Evolutionary conservation across 768 basidiomycete species (phyloP), one percentile per base, ranked within the genome.

Genomic region (Lyophyllum shimeji): DNA sequence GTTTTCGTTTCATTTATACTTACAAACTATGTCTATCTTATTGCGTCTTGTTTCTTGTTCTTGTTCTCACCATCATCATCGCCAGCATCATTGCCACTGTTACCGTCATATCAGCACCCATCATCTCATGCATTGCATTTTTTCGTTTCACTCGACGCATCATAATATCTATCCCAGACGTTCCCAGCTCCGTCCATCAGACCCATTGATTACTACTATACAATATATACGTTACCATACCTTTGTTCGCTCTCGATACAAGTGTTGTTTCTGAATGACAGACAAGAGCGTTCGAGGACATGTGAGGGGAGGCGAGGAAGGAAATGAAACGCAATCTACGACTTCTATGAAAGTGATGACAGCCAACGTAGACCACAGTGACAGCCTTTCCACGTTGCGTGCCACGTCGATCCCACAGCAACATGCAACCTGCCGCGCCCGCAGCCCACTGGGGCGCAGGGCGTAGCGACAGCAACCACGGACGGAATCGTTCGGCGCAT

Each of bases 1-100:
- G 59, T 60, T 60, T 4, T 60, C 59, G 45, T 27, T 43, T 44
- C 27, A 39, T 52, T 37, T 53, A 25, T 34, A 25, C 21, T 4
- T 43, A 24, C 20, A 37, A n/a, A 46, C 33, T 56, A 52, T 56
- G 40, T 39, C 45, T n/a, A n/a, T n/a, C n/a, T n/a, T n/a, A n/a
- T n/a, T n/a, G n/a, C 52, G 55, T 59, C 29, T 48, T 52, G 51
- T 56, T 56, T 21, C 34, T 47, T 45, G 51, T 27, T 34, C 24
- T 56, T 47, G 48, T 59, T 39, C 34, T 20, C 53, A 52, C 34
- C 45, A 47, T 33, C 58, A 59, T 53, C 50, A 29, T 18, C 47
- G 45, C 43, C 52, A 47, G 23, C 24, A 15, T 31, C 47, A 49
- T 44, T 29, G 25, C 7, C 27, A 46, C 25, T n/a, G 29, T 27